These are phyloP conservation scores for Danielozyma ontarioensis DNA, from an alignment of 805 yeast species.

Conservation along the genomic window DNA sequence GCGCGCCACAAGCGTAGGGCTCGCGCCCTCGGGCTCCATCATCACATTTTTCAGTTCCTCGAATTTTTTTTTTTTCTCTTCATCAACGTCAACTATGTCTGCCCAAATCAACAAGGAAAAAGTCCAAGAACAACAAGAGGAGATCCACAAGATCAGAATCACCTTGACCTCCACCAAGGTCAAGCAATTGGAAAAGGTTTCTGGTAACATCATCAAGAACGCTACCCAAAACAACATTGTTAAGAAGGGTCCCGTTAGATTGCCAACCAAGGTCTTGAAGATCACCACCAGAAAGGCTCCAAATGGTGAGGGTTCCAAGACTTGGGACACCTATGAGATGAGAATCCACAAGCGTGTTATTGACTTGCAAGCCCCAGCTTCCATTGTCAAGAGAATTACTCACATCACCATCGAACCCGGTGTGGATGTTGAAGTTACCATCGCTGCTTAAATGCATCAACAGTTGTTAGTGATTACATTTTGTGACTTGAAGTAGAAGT, in stretches of 20 bases:
- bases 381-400: conserved; percentile 89
- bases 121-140: conserved; percentile 77
- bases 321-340: conserved; percentile 99
- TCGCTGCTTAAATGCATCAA: conserved; percentile 57
- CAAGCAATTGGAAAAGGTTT: conserved; percentile 95
- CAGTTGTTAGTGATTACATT: not conserved
- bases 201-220: conserved; percentile 81
- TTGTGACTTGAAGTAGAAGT: not conserved
- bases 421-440: conserved; percentile 94
- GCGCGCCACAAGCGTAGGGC: too few relatives aligned
- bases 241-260: conserved; percentile 99
- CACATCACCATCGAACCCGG: conserved; percentile 98
- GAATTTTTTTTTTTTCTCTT: conserved; percentile 13
- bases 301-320: conserved; percentile 99
- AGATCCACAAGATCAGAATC: conserved; percentile 96
- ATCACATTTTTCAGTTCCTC: too few relatives aligned
- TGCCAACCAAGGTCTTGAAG: conserved; percentile 98
- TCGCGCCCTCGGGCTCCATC: too few relatives aligned
- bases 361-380: conserved; percentile 96
- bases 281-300: conserved; percentile 99
- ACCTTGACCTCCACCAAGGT: conserved; percentile 98
- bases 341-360: conserved; percentile 99
- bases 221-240: conserved; percentile 77
- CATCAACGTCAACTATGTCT: conserved; percentile 57
- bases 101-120: conserved; percentile 78